Conservation (phyloP, 192 early-diverging fungal genomes). For the Entrophospora sp. region DNA sequence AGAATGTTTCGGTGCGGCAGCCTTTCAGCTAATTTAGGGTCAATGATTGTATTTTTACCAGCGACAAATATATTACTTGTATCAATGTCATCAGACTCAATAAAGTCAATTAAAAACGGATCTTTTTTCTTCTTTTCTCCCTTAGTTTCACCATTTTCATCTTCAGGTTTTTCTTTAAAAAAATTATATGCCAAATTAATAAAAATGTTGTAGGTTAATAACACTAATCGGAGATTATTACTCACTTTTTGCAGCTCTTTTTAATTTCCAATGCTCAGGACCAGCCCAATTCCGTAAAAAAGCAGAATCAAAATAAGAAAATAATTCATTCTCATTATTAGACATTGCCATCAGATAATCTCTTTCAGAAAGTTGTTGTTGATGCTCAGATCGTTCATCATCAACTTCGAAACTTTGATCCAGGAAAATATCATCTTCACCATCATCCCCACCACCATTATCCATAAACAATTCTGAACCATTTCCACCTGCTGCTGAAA, state of each 20-base stretch:
- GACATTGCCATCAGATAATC: conserved; percentile 21
- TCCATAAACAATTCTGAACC: no score
- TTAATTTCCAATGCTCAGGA: conserved; percentile 82
- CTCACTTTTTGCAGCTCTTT: conserved; percentile 29
- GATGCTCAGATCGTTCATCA: background rate
- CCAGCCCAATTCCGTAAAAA: conserved; percentile 85
- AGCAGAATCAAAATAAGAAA: conserved; percentile 82
- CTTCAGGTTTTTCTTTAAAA: conserved; percentile 20
- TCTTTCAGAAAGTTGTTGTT: conserved; percentile 26
- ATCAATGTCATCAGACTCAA: conserved; percentile 46
- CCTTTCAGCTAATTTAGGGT: conserved; percentile 48
- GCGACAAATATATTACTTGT: conserved; percentile 66
- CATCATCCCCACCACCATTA: conserved; percentile 8
- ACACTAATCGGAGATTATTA: no score
- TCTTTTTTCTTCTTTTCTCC: conserved; percentile 42
- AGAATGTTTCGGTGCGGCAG: conserved; percentile 51
- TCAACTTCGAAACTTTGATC: conserved; percentile 11
- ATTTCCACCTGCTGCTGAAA: no score
- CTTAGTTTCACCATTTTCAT: conserved; percentile 25
- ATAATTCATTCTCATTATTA: conserved; percentile 55
- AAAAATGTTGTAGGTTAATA: no score
- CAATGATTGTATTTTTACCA: conserved; percentile 37
- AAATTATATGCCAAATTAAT: no score
- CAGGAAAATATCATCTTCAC: conserved; percentile 8
- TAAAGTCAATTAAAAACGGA: conserved; percentile 51